These are phyloP conservation scores for Termitomyces titanicus DNA, from an alignment of 768 basidiomycete species.

Conservation along the genomic window DNA sequence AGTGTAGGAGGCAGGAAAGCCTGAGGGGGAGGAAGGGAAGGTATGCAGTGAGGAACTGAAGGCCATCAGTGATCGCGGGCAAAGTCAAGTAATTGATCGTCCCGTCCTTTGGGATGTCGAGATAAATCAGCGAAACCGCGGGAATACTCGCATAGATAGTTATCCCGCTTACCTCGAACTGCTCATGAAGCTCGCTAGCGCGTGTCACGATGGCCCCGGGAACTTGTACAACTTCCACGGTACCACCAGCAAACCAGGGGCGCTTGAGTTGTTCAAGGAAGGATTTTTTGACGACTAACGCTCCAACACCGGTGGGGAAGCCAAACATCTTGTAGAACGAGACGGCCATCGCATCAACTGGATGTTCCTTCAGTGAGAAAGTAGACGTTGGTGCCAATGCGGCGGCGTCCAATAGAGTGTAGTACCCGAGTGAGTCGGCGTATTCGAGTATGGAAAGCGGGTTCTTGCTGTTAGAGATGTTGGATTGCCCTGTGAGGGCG, in stretches of 20 bases:
- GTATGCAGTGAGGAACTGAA: slow-evolving; percentile 75
- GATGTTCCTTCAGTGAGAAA: slow-evolving; percentile 60
- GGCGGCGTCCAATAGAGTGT: slow-evolving; percentile 77
- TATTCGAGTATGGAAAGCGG: slow-evolving; percentile 60
- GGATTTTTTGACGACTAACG: slow-evolving; percentile 68
- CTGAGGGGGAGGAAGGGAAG: slow-evolving; percentile 77
- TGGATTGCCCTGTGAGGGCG: slow-evolving; percentile 77
- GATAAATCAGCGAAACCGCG: background rate
- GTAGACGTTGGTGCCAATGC: slow-evolving; percentile 72
- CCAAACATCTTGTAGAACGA: slow-evolving; percentile 93
- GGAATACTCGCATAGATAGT: background rate
- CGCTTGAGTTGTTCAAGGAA: slow-evolving; percentile 59
- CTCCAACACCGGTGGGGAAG: slow-evolving; percentile 82
- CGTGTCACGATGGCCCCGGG: slow-evolving; percentile 69
- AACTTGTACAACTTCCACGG: slow-evolving; percentile 79
- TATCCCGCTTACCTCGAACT: slow-evolving; percentile 63
- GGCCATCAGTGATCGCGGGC: slow-evolving; percentile 74
- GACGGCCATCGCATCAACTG: slow-evolving; percentile 79
- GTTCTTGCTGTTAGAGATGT: slow-evolving; percentile 74
- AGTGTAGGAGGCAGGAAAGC: slow-evolving; percentile 64
- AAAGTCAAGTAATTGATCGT: slow-evolving; percentile 80
- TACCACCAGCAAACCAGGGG: slow-evolving; percentile 86
- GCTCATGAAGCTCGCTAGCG: slow-evolving; percentile 57
- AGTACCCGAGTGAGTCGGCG: slow-evolving; percentile 67
- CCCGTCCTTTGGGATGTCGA: slow-evolving; percentile 47